Evolutionary conservation across 768 basidiomycete genomes (phyloP), one percentile per base, ranked within the genome.

Genomic region (Arthromyces matolae): DNA sequence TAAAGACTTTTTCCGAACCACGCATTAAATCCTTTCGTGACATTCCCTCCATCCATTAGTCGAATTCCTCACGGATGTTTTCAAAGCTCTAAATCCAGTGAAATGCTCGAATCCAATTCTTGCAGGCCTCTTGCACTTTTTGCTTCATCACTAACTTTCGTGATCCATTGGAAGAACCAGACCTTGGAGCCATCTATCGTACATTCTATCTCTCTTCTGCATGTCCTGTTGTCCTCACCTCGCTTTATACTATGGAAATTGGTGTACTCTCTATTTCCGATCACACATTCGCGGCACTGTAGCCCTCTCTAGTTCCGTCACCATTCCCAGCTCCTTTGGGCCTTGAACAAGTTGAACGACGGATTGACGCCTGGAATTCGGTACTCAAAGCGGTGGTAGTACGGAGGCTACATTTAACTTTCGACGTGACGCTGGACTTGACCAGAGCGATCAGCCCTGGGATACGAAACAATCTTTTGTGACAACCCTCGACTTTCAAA

Each of bases 101-200:
- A 18, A 16, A 25, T 19, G 24, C 48, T 18, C 36, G 22, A 31
- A 33, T n/a, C 16, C 44, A n/a, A 12, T 10, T 16, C 12, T 25
- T 19, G 25, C 18, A 2, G 42, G 32, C 18, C 39, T 48, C n/a
- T 10, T 55, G 18, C 34, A 51, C 36, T 50, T 51, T 36, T 27
- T 54, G 31, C 50, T 55, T 2, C 28, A 45, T 25, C 19, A 39
- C 47, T 14, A 42, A 49, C 34, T 52, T 49, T 23, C 39, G 23
- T 13, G 50, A 52, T 27, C 39, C 43, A 4, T 29, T 49, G 19
- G 52, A 43, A 28, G 27, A 32, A 23, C 42, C 20, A n/a, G 48
- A 53, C 9, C 28, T 13, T 9, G 48, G 24, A 27, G 18, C n/a
- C 10, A 45, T 53, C 24, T 32, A 42, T 28, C 43, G 45, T 8